phyloP scores from a whole-genome alignment of 2,329 filamentous ascomycete species.

The Ploettnerulaceae sp. region DNA sequence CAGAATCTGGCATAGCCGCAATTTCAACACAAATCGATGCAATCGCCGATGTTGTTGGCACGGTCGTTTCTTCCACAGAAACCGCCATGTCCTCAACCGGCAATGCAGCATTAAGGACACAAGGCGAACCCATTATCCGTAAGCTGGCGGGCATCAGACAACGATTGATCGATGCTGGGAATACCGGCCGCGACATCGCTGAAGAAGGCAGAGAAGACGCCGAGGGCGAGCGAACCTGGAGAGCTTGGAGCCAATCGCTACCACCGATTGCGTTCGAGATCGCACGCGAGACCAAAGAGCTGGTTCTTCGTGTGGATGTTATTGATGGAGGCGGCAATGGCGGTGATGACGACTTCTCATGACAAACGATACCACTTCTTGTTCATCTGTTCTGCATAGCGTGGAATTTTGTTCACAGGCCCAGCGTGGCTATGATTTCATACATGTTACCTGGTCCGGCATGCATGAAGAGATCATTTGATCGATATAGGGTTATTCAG shows the following conservation, averaged over 20 bases:
- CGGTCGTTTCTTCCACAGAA: slow-evolving; percentile 63
- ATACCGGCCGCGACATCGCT: slow-evolving; percentile 56
- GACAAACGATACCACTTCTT: slow-evolving; percentile 11
- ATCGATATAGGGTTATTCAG: no score
- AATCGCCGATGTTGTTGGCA: slow-evolving; percentile 66
- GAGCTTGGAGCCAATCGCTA: slow-evolving; percentile 63
- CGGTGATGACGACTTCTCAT: slow-evolving; percentile 30
- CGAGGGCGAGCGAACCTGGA: slow-evolving; percentile 51
- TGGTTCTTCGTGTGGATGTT: slow-evolving; percentile 47
- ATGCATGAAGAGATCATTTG: no score
- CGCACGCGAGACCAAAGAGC: slow-evolving; percentile 74
- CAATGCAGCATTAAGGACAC: slow-evolving; percentile 48
- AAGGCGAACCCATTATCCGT: slow-evolving; percentile 45
- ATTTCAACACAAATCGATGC: slow-evolving; percentile 66
- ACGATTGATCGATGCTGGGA: slow-evolving; percentile 58
- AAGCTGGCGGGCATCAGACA: slow-evolving; percentile 59
- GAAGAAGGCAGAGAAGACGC: slow-evolving; percentile 48
- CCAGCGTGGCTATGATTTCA: no score
- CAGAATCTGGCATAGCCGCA: slow-evolving; percentile 56
- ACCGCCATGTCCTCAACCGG: slow-evolving; percentile 47
- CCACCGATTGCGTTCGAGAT: slow-evolving; percentile 86
- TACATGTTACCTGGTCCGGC: no score
- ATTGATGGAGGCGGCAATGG: slow-evolving; percentile 26
- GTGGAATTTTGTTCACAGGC: slow-evolving; percentile 1
- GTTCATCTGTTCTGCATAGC: slow-evolving; percentile 8